Conservation (phyloP, 2,329 filamentous ascomycete species). For the Balansia obtecta region DNA sequence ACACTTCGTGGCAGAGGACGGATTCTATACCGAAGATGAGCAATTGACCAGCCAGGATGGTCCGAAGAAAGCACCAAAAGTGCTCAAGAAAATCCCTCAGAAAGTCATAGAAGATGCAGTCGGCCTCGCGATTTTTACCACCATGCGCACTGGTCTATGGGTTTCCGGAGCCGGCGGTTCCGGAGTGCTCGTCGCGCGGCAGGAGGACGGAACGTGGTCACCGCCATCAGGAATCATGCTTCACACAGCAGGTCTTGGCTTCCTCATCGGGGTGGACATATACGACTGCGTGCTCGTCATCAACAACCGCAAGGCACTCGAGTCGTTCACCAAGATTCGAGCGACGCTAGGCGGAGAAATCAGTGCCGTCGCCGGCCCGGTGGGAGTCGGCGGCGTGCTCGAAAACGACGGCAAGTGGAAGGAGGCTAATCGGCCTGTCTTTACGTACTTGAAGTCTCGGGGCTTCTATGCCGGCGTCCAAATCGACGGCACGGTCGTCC, state of each 20-base stretch:
- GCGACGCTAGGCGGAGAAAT: conserved; percentile 68
- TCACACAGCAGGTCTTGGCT: conserved; percentile 66
- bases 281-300: conserved; percentile 83
- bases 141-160: conserved; percentile 53
- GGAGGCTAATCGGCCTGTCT: conserved; percentile 40
- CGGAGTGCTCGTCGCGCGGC: conserved; percentile 50
- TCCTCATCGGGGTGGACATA: conserved; percentile 70
- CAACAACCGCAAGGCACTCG: conserved; percentile 61
- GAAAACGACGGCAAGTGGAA: conserved; percentile 40
- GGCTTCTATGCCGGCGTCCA: conserved; percentile 80
- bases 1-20: conserved; percentile 31
- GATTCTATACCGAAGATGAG: conserved; percentile 33
- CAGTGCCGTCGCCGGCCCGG: conserved; percentile 56
- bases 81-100: conserved; percentile 38
- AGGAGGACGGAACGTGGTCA: conserved; percentile 60
- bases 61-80: conserved; percentile 29
- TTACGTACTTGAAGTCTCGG: conserved; percentile 69
- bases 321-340: conserved; percentile 61
- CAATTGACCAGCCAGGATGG: conserved; percentile 15
- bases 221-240: conserved; percentile 71
- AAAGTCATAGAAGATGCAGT: conserved; percentile 52
- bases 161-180: conserved; percentile 56
- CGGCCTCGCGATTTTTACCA: conserved; percentile 60
- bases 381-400: conserved; percentile 58
- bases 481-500: conserved; percentile 73